Base-by-base conservation (phyloP, 352 stramenopile genomes). In the Globisporangium middletonii region DNA sequence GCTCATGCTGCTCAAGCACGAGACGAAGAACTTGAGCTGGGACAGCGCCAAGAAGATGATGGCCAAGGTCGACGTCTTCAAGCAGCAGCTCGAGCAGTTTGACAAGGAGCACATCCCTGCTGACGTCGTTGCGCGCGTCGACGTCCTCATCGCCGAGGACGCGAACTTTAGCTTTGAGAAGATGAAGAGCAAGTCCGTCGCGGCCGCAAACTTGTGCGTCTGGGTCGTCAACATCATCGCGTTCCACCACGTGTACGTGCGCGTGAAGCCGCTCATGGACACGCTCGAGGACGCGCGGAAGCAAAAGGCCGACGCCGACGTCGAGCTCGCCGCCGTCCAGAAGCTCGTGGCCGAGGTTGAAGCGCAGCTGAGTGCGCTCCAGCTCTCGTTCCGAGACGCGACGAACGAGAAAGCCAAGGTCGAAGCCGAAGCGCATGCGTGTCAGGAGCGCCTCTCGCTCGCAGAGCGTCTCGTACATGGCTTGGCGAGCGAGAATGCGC, bases 1-100 rank as follows among this genome's bases (percentile, higher is more conserved):
- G 35, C 66, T 97, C 1, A 96, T 98, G 67, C 88, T 97, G 71
- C 48, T 97, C n/a, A 97, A 97, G 69, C 83, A 90, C 45, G 90
- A 97, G 65, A 97, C 90, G 38, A 94, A 94, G 55, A 96, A 97
- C 60, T 95, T 98, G 48, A 89, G 81, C 45, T 98, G 91, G 91
- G 92, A 98, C 42, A 97, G 96, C 59, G 91, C 91, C 12, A 98
- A 97, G 75, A 97, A 97, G 63, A 97, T 98, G 91, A 98, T 97
- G 91, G 91, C 91, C 2, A 97, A 97, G 41, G 83, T 96, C 13
- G 90, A 97, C 59, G 74, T 88, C 5, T 98, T 98, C 72, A 97
- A 97, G 71, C 71, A 91, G 41, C 73, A 81, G 38, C 69, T 98
- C 2, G 87, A 97, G 63, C 77, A 91, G 23, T 98, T 96, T 51